A percentile compares a stretch with the other conserved stretches of the same genome.
These are phyloP conservation scores for Paulownia fortunei DNA, from an alignment of 257 asterid species.

Conservation along the genomic window DNA sequence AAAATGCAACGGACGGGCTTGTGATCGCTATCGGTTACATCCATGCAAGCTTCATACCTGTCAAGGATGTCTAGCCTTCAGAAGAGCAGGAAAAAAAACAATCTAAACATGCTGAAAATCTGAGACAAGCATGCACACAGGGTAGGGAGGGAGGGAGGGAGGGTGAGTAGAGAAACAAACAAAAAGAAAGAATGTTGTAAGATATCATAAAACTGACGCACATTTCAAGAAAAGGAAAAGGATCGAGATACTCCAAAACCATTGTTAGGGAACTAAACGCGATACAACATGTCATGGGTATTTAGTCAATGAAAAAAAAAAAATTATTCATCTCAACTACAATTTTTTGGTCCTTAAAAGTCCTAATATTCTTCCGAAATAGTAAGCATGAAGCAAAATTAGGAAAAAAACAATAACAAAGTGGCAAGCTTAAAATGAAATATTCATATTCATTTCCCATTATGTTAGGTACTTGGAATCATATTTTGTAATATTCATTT, in stretches of 20 bases:
- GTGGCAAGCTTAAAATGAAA: background rate
- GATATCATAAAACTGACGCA: background rate
- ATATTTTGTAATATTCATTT: too few species aligned
- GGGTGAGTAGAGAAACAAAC: background rate
- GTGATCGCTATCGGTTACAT: constrained; percentile 98
- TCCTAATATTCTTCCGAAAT: too few species aligned
- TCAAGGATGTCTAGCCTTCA: constrained; percentile 29
- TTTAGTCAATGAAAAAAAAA: background rate
- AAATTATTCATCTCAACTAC: background rate
- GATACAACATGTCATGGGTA: background rate
- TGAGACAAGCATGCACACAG: background rate
- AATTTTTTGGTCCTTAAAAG: background rate
- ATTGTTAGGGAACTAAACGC: background rate
- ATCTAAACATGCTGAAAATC: constrained; percentile 20
- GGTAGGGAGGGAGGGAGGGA: background rate
- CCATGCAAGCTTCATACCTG: constrained; percentile 99
- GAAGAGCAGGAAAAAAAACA: constrained; percentile 17
- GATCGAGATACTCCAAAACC: background rate
- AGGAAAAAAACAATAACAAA: background rate
- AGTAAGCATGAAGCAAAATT: background rate
- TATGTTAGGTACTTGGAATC: too few species aligned
- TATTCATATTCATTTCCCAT: background rate
- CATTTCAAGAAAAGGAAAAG: background rate
- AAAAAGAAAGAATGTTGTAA: background rate
- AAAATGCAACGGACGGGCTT: constrained; percentile 95